Conservation (phyloP, 2,329 filamentous ascomycete species). For the Alternaria burnsii region DNA sequence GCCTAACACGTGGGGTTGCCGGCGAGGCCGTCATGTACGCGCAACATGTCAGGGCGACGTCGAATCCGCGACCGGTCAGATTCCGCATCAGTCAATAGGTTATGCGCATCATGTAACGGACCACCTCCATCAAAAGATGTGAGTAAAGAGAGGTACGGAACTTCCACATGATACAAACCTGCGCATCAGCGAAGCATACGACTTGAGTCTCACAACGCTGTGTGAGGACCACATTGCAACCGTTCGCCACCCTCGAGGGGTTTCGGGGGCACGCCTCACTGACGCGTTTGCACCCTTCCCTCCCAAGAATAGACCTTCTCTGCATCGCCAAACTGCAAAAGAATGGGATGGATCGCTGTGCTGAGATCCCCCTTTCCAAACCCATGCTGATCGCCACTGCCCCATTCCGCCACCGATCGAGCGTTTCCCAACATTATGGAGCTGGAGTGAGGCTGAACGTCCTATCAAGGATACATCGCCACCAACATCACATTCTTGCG, state of each 20-base stretch:
- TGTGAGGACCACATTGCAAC: neutral
- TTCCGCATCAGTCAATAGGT: neutral
- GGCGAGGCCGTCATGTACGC: neutral
- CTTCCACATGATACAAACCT: neutral
- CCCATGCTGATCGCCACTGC: conserved; percentile 2
- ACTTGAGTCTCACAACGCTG: neutral
- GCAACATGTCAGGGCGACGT: neutral
- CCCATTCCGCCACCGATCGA: conserved; percentile 1
- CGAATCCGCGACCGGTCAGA: neutral
- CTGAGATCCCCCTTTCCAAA: conserved; percentile 2
- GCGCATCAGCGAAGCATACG: neutral
- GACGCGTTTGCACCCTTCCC: neutral
- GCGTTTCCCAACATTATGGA: conserved; percentile 2
- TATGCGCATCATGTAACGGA: conserved; percentile 1
- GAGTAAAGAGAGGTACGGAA: neutral
- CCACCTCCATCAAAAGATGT: conserved; percentile 1
- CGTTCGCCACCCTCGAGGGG: neutral
- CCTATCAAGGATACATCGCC: neutral
- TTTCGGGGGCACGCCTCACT: conserved; percentile 1
- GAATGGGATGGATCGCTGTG: neutral
- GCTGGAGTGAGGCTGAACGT: neutral
- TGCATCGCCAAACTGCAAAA: conserved; percentile 6
- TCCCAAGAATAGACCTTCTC: conserved; percentile 3
- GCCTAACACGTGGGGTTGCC: conserved; percentile 5
- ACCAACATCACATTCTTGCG: neutral